Conservation (phyloP, 2,329 filamentous ascomycete species). For the Colletotrichum echinochloae region DNA sequence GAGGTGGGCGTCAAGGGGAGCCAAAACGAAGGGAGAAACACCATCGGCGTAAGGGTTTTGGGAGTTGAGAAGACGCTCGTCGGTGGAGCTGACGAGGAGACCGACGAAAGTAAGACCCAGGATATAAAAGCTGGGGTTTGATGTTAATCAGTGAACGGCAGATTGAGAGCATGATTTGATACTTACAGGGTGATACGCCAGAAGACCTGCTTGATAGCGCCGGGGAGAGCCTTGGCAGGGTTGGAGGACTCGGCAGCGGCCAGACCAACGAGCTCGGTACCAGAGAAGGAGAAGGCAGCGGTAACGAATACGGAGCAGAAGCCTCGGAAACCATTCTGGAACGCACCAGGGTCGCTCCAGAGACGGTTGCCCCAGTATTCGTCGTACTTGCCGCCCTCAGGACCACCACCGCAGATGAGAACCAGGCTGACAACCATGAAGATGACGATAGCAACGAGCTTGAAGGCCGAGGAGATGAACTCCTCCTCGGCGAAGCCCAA, state of each 20-base stretch:
- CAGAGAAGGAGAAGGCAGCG: slow-evolving; percentile 76
- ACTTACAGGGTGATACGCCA: slow-evolving; percentile 61
- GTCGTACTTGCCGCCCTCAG: slow-evolving; percentile 55
- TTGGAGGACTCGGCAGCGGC: slow-evolving; percentile 77
- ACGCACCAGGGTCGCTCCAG: slow-evolving; percentile 62
- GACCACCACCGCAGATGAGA: slow-evolving; percentile 69
- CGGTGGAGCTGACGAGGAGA: slow-evolving; percentile 57
- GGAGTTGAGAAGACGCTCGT: slow-evolving; percentile 57
- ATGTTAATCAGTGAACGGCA: slow-evolving; percentile 27
- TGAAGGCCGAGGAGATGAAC: slow-evolving; percentile 66
- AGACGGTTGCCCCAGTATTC: slow-evolving; percentile 57
- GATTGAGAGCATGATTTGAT: no score
- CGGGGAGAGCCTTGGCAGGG: slow-evolving; percentile 78
- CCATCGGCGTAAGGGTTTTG: slow-evolving; percentile 57
- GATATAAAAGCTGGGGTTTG: slow-evolving; percentile 54
- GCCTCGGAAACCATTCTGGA: slow-evolving; percentile 77
- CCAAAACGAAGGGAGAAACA: slow-evolving; percentile 41
- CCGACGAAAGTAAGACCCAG: slow-evolving; percentile 63
- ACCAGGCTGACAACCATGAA: slow-evolving; percentile 73
- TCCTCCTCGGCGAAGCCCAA: slow-evolving; percentile 67
- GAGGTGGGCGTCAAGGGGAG: slow-evolving; percentile 57
- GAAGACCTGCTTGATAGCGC: slow-evolving; percentile 81
- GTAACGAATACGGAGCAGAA: slow-evolving; percentile 78
- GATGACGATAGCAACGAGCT: slow-evolving; percentile 67
- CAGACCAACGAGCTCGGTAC: slow-evolving; percentile 76